Conservation (phyloP, 257 asterid species). For the Phtheirospermum japonicum region DNA sequence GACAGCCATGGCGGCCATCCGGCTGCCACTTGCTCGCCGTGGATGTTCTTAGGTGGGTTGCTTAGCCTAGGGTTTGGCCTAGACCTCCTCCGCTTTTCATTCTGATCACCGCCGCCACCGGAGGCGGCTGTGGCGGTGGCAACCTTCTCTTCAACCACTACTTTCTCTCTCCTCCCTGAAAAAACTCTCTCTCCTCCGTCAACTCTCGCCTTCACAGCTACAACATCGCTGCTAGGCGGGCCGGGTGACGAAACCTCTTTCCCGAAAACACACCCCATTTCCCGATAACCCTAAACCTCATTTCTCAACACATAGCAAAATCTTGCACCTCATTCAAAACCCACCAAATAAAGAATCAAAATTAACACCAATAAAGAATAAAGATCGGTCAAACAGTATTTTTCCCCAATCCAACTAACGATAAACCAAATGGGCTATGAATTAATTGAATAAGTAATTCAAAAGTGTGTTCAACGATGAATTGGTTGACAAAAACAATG, state of each 20-base stretch:
- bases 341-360: no score
- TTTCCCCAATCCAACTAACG: constrained; percentile 29
- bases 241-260: constrained; percentile 62
- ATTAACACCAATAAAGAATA: neutral
- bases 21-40: constrained; percentile 91
- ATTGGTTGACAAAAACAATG: constrained; percentile 29
- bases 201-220: constrained; percentile 42
- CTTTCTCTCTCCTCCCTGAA: constrained; percentile 51
- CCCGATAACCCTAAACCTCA: constrained; percentile 51
- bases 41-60: constrained; percentile 72
- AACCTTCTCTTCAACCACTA: constrained; percentile 40
- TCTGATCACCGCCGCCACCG: constrained; percentile 37
- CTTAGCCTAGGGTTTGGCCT: constrained; percentile 80
- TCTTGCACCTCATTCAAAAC: constrained; percentile 38
- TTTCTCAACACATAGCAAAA: constrained; percentile 54
- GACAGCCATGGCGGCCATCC: constrained; percentile 96
- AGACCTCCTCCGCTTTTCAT: constrained; percentile 60
- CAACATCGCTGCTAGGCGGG: constrained; percentile 44
- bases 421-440: constrained; percentile 26
- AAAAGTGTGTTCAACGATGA: constrained; percentile 29
- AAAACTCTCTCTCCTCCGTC: constrained; percentile 53
- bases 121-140: neutral
- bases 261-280: constrained; percentile 87
- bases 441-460: constrained; percentile 20
- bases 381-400: neutral